These are phyloP conservation scores for Dillenia turbinata DNA, from an alignment of 164 flowering plant species.

Conservation along the genomic window DNA sequence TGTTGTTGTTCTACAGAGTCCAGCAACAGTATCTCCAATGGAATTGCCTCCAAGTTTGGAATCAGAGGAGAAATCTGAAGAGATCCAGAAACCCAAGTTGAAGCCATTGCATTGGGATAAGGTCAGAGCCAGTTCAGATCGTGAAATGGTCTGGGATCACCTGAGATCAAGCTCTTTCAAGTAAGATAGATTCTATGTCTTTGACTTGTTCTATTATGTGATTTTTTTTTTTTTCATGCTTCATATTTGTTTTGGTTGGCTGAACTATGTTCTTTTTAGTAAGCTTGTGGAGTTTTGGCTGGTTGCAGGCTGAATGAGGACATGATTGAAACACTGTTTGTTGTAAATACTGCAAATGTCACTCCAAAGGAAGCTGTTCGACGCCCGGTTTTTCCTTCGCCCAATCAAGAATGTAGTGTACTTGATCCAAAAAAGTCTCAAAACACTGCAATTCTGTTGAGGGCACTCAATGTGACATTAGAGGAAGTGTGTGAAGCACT, in stretches of 20 bases:
- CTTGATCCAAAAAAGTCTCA: conserved; percentile 94
- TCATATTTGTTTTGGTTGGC: too few relatives aligned
- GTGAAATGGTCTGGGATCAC: conserved; percentile 99
- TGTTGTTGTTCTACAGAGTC: conserved; percentile 26
- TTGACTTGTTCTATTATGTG: too few relatives aligned
- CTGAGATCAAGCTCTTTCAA: conserved; percentile 89
- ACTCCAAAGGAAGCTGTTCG: conserved; percentile 42
- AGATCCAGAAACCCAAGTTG: conserved; percentile 63
- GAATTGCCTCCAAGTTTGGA: conserved; percentile 9
- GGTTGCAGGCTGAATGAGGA: conserved; percentile 83
- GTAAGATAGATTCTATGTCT: conserved; percentile 44
- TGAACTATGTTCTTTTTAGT: not conserved
- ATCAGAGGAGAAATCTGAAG: conserved; percentile 31
- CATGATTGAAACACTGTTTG: conserved; percentile 61
- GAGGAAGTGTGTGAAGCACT: conserved; percentile 95
- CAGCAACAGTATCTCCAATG: too few relatives aligned
- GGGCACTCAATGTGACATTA: conserved; percentile 82
- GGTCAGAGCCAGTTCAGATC: conserved; percentile 92
- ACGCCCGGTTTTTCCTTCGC: conserved; percentile 34
- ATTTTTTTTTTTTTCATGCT: too few relatives aligned
- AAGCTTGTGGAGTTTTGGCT: conserved; percentile 8
- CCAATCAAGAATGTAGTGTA: conserved; percentile 64
- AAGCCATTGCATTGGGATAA: conserved; percentile 99
- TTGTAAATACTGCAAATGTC: not conserved
- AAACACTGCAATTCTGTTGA: conserved; percentile 72